Evolutionary conservation across 495 filamentous ascomycete species (phyloP).

Genomic region (Aspergillus wentii): DNA sequence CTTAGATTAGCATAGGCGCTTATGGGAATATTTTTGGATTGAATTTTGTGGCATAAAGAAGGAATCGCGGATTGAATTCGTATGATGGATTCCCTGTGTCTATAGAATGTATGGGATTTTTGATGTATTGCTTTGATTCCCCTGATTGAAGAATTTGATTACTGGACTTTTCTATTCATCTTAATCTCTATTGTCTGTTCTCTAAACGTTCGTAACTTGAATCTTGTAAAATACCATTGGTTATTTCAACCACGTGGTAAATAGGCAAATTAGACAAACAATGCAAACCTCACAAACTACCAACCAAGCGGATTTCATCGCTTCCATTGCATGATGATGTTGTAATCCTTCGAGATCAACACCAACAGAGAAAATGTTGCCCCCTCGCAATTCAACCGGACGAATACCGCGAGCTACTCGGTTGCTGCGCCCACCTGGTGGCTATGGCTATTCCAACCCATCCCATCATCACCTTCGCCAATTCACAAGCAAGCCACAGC

Average conservation of each 20-base stretch:
- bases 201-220: too few species aligned
- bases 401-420: constrained; percentile 27
- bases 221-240: too few species aligned
- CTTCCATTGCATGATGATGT: too few species aligned
- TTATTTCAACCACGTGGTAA: too few species aligned
- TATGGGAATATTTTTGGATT: constrained; percentile 13
- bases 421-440: constrained; percentile 5
- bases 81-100: constrained; percentile 5
- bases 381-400: constrained; percentile 13
- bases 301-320: constrained; percentile 1
- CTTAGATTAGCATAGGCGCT: constrained; percentile 13
- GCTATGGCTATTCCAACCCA: constrained; percentile 2
- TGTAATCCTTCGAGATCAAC: too few species aligned
- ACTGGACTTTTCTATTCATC: too few species aligned
- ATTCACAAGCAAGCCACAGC: constrained; percentile 45
- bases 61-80: constrained; percentile 7
- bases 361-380: constrained; percentile 14
- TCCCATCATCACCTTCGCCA: constrained; percentile 20
- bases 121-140: constrained; percentile 10
- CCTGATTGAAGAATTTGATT: too few species aligned
- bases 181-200: too few species aligned
- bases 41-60: constrained; percentile 13
- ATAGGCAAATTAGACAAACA: constrained; percentile 12
- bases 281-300: constrained; percentile 8
- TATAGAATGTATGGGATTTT: constrained; percentile 10